Conservation (phyloP, 1,284 basidiomycete genomes). For the Ganoderma boninense region DNA sequence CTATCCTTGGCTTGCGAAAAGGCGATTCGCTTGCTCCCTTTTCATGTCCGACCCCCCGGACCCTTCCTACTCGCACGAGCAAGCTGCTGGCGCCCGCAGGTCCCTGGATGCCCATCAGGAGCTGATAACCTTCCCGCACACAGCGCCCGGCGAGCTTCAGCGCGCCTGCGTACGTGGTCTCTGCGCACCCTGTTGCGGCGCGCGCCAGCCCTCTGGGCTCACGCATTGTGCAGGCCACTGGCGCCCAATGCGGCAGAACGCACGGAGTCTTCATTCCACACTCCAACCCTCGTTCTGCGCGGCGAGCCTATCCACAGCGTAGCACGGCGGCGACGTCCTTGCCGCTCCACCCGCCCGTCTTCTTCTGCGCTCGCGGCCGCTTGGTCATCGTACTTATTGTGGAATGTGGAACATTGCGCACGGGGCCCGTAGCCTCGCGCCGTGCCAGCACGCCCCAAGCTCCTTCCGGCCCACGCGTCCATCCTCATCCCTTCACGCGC, state of each 20-base stretch:
- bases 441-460: constrained; percentile 9
- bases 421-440: constrained; percentile 11
- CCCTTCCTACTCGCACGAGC: constrained; percentile 14
- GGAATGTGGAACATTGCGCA: not conserved
- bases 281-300: constrained; percentile 7
- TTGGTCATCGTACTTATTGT: constrained; percentile 15
- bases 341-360: constrained; percentile 22
- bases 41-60: constrained; percentile 24
- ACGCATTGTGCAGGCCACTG: not conserved
- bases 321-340: constrained; percentile 17
- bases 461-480: constrained; percentile 25
- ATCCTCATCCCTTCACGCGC: constrained; percentile 15
- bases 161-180: not conserved
- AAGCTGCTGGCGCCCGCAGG: constrained; percentile 12
- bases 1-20: constrained; percentile 12
- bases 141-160: constrained; percentile 8
- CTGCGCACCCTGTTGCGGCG: constrained; percentile 1
- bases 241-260: constrained; percentile 1
- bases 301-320: constrained; percentile 8
- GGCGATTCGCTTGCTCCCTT: constrained; percentile 17
- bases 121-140: constrained; percentile 25
- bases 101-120: constrained; percentile 17
- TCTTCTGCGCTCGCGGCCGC: constrained; percentile 12
- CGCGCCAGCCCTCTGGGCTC: constrained; percentile 1
- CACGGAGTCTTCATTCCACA: not conserved